These are phyloP conservation scores for Amyloporia xantha DNA, from an alignment of 768 basidiomycete genomes.

Conservation along the genomic window DNA sequence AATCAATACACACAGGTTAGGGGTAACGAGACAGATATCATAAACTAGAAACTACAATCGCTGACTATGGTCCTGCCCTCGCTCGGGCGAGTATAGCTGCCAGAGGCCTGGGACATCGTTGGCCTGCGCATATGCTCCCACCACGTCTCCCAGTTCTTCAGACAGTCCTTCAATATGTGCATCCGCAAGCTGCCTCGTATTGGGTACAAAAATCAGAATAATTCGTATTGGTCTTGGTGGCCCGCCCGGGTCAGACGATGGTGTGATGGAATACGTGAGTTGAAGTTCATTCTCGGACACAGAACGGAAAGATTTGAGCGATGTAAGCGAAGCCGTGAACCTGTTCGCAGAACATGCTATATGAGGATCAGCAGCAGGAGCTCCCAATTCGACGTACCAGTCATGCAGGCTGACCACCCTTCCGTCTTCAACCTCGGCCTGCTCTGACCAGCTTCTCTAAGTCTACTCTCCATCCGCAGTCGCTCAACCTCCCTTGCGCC, in stretches of 20 bases:
- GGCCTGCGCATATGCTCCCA: slow-evolving; percentile 55
- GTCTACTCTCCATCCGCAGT: slow-evolving; percentile 56
- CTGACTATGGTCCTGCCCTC: slow-evolving; percentile 22
- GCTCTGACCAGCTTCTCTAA: slow-evolving; percentile 62
- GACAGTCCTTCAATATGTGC: slow-evolving; percentile 49
- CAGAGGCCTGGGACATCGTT: slow-evolving; percentile 62
- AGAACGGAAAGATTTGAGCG: slow-evolving; percentile 50
- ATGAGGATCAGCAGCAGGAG: background rate
- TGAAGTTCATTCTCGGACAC: slow-evolving; percentile 74
- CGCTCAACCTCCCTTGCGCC: slow-evolving; percentile 50
- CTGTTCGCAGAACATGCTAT: slow-evolving; percentile 34
- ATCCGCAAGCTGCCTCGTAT: slow-evolving; percentile 57
- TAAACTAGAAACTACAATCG: no score
- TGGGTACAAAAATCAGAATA: slow-evolving; percentile 60
- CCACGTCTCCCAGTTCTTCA: slow-evolving; percentile 50
- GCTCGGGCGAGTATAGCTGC: slow-evolving; percentile 50
- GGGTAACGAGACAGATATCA: no score
- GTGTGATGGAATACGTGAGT: slow-evolving; percentile 52
- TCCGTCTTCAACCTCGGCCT: slow-evolving; percentile 51
- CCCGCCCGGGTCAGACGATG: slow-evolving; percentile 19
- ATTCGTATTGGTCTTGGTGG: slow-evolving; percentile 38
- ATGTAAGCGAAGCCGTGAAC: slow-evolving; percentile 61
- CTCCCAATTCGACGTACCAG: slow-evolving; percentile 45
- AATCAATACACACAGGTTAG: no score
- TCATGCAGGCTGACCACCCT: slow-evolving; percentile 62